Percentiles rank a stretch among this genome's conserved stretches.
phyloP scores from a whole-genome alignment of 805 yeast genomes.

The Cyberlindnera amylophila region DNA sequence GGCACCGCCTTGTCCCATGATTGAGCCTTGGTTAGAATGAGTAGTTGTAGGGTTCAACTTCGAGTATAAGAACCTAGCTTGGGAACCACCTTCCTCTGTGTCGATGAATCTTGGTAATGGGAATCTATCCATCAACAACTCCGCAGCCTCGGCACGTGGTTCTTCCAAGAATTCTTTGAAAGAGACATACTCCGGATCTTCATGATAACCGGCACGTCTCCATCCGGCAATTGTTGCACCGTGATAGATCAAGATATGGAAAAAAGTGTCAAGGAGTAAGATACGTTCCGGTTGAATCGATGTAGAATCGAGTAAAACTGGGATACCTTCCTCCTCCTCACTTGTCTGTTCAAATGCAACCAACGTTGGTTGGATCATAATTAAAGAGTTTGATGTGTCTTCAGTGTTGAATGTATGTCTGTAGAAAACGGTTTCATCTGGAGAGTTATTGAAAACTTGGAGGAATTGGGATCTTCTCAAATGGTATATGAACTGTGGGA shows the following conservation, averaged over 20 bases:
- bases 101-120: constrained; percentile 97
- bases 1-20: constrained; percentile 50
- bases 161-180: constrained; percentile 83
- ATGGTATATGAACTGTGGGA: constrained; percentile 95
- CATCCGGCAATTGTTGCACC: constrained; percentile 94
- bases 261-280: constrained; percentile 87
- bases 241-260: constrained; percentile 92
- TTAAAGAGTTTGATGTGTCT: constrained; percentile 86
- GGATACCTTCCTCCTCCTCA: constrained; percentile 27
- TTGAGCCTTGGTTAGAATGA: constrained; percentile 51
- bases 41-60: constrained; percentile 93
- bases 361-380: constrained; percentile 97
- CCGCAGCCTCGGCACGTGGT: constrained; percentile 91
- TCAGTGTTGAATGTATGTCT: constrained; percentile 89
- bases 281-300: constrained; percentile 88
- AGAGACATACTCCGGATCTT: constrained; percentile 83
- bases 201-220: constrained; percentile 94
- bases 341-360: constrained; percentile 64
- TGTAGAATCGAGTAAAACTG: constrained; percentile 89
- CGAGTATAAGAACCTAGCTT: constrained; percentile 92
- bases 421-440: constrained; percentile 97
- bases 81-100: constrained; percentile 98
- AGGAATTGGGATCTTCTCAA: constrained; percentile 93
- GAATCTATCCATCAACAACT: constrained; percentile 85
- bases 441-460: constrained; percentile 95